Conservation (phyloP, 495 filamentous ascomycete species). For the Penicillium antarcticum region DNA sequence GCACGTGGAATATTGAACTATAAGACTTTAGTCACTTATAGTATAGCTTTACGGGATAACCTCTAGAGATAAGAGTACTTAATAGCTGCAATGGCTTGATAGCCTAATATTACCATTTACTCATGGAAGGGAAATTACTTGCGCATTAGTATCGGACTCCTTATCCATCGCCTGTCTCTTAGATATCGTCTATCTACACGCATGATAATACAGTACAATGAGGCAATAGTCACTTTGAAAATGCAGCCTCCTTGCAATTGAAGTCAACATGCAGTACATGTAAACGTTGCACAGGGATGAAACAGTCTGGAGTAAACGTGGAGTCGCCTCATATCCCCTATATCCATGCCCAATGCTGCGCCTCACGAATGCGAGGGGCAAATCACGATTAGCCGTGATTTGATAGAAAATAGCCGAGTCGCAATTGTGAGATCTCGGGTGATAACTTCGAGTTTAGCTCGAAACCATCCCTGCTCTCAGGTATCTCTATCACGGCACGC, state of each 20-base stretch:
- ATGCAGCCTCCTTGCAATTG: not conserved
- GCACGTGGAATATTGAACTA: not conserved
- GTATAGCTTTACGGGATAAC: no score
- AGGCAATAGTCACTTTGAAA: no score
- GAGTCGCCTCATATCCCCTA: not conserved
- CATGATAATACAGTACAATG: no score
- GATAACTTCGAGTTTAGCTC: constrained; percentile 8
- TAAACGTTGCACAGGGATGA: not conserved
- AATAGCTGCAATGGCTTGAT: not conserved
- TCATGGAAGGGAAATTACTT: no score
- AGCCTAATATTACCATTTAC: not conserved
- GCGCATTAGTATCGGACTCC: no score
- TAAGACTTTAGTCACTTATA: not conserved
- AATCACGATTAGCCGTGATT: not conserved
- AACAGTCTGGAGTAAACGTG: not conserved
- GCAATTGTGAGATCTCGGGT: not conserved
- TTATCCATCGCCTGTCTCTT: no score
- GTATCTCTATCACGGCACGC: not conserved
- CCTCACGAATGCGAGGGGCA: constrained; percentile 1
- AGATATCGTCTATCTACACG: no score
- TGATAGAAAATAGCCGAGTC: not conserved
- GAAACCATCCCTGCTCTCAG: not conserved
- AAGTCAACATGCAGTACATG: not conserved
- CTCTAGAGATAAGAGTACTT: no score
- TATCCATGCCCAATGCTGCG: not conserved